Conservation (phyloP, 495 filamentous ascomycete species). For the Chaetomium tenue region DNA sequence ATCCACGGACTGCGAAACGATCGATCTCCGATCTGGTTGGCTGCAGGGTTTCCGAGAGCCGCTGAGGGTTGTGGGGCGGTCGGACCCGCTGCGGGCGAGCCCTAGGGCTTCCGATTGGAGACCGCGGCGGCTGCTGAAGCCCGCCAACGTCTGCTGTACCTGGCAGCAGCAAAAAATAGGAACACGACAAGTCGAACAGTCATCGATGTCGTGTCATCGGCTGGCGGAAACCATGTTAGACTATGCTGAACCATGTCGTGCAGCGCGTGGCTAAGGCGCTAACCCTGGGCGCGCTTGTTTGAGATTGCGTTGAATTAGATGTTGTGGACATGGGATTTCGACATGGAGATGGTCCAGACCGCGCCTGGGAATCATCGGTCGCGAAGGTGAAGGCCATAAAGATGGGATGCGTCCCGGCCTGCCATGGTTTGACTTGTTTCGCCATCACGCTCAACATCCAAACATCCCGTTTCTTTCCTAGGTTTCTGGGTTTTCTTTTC, state of each 20-base stretch:
- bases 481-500: slow-evolving; percentile 8
- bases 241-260: background rate
- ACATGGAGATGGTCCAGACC: slow-evolving; percentile 4
- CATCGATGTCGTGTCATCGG: background rate
- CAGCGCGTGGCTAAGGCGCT: slow-evolving; percentile 9
- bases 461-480: slow-evolving; percentile 1
- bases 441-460: background rate
- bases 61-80: background rate
- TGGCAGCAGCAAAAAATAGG: slow-evolving; percentile 6
- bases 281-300: slow-evolving; percentile 13
- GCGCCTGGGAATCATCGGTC: background rate
- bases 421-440: slow-evolving; percentile 11
- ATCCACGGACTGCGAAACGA: background rate
- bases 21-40: slow-evolving; percentile 11
- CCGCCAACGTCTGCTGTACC: background rate
- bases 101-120: slow-evolving; percentile 7
- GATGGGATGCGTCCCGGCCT: background rate
- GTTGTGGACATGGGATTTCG: background rate
- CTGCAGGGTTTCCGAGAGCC: background rate
- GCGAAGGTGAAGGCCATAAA: slow-evolving; percentile 3
- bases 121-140: background rate
- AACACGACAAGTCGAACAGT: background rate
- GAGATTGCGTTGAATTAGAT: background rate
- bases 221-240: background rate
- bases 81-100: background rate